Conservation (phyloP, 768 basidiomycete species). For the Macrolepiota fuliginosa region DNA sequence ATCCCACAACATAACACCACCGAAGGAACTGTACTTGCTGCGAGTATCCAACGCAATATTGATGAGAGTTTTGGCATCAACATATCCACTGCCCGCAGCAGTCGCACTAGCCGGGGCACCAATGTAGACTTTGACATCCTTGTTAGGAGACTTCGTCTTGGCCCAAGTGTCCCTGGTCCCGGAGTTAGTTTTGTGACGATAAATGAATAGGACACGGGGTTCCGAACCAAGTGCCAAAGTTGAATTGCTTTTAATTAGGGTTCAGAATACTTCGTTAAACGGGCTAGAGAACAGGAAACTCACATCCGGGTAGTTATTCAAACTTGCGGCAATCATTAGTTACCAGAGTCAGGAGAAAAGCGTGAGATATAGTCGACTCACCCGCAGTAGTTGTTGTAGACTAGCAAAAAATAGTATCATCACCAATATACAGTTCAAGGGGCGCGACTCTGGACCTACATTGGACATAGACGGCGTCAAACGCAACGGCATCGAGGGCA, state of each 20-base stretch:
- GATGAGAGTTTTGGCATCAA: conserved; percentile 38
- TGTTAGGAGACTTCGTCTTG: conserved; percentile 48
- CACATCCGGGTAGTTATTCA: conserved; percentile 41
- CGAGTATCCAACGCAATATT: conserved; percentile 38
- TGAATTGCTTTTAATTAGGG: conserved; percentile 33
- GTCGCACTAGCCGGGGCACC: conserved; percentile 56
- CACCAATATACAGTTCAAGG: background rate
- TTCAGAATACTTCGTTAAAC: background rate
- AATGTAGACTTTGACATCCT: conserved; percentile 52
- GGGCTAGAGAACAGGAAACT: conserved; percentile 12
- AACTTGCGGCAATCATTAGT: conserved; percentile 14
- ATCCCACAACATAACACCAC: conserved; percentile 47
- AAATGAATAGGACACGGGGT: background rate
- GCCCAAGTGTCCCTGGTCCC: conserved; percentile 51
- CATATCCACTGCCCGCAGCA: too few relatives aligned
- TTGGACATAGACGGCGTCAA: conserved; percentile 68
- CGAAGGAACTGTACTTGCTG: conserved; percentile 49
- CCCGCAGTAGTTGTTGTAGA: conserved; percentile 47
- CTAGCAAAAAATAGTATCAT: conserved; percentile 3
- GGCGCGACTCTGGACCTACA: conserved; percentile 4
- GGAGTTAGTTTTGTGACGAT: background rate
- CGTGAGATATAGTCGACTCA: conserved; percentile 1
- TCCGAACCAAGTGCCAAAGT: conserved; percentile 43
- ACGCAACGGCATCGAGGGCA: conserved; percentile 52
- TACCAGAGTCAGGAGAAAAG: background rate